Evolutionary conservation across 345 rosid genomes (phyloP).

Genomic region (Crucihimalaya himalaica): DNA sequence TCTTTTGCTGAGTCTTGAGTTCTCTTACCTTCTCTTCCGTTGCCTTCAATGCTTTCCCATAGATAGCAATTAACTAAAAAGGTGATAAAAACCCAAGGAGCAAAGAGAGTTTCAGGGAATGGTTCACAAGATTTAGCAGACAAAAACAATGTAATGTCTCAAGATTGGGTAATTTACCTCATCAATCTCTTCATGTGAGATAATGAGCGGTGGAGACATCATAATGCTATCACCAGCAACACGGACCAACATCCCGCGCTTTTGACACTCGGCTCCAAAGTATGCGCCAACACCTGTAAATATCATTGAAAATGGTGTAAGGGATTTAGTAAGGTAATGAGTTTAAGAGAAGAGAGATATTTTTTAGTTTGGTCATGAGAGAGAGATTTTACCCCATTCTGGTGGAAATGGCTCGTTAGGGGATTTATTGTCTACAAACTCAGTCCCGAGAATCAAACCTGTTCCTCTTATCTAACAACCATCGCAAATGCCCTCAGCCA

Average conservation of each 20-base stretch:
- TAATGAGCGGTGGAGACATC: constrained; percentile 90
- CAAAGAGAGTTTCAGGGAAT: background rate
- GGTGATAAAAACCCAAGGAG: background rate
- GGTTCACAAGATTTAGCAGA: background rate
- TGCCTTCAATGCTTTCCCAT: constrained; percentile 73
- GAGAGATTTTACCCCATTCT: constrained; percentile 80
- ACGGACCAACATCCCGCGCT: constrained; percentile 83
- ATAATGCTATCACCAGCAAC: constrained; percentile 84
- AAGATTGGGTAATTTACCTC: constrained; percentile 47
- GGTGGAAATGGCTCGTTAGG: constrained; percentile 87
- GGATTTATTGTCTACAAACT: constrained; percentile 82
- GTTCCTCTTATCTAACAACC: constrained; percentile 80
- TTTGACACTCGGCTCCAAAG: constrained; percentile 85
- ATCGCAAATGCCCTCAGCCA: constrained; percentile 12
- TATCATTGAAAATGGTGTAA: background rate
- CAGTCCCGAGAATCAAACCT: constrained; percentile 91
- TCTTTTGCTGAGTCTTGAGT: constrained; percentile 66
- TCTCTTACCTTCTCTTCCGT: constrained; percentile 87
- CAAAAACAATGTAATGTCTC: background rate
- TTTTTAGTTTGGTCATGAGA: background rate
- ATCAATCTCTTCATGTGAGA: constrained; percentile 71
- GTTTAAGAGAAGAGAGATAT: background rate
- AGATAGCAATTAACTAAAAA: constrained; percentile 64
- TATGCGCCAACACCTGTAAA: constrained; percentile 75
- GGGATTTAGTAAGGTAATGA: background rate